Evolutionary conservation across 345 rosid genomes (phyloP).

Genomic region (Moricandia moricandioides): DNA sequence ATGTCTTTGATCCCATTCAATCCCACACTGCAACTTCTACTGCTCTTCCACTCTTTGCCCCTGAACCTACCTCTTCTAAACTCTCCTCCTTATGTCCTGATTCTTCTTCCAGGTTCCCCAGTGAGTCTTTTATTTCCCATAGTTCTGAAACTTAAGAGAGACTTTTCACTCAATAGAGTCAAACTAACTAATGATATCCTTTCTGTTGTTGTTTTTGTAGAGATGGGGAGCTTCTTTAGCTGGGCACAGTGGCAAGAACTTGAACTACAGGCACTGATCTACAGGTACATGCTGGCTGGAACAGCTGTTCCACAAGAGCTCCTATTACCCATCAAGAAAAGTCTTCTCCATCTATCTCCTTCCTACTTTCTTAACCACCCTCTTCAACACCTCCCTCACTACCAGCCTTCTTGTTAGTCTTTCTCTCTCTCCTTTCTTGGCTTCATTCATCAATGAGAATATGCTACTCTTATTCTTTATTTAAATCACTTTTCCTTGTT

Average conservation of each 20-base stretch:
- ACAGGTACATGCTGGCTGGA: constrained; percentile 87
- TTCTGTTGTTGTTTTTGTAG: constrained; percentile 34
- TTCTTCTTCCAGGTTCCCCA: constrained; percentile 50
- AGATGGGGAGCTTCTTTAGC: constrained; percentile 78
- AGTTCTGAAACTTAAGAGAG: not conserved
- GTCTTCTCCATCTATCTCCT: constrained; percentile 59
- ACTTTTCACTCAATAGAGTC: not conserved
- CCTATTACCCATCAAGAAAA: constrained; percentile 80
- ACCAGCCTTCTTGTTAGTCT: constrained; percentile 74
- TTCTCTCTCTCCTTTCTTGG: constrained; percentile 10
- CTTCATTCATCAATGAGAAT: constrained; percentile 1
- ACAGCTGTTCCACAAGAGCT: constrained; percentile 82
- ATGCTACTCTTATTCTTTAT: not conserved
- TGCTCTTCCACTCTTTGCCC: constrained; percentile 71
- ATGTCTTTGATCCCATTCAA: constrained; percentile 47
- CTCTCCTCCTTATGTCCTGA: constrained; percentile 48
- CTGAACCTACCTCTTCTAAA: constrained; percentile 55
- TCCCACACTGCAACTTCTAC: constrained; percentile 47
- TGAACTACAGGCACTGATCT: constrained; percentile 93
- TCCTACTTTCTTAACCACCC: constrained; percentile 56
- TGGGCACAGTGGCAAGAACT: constrained; percentile 90
- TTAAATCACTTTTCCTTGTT: not conserved
- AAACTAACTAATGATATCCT: not conserved
- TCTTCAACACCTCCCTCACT: constrained; percentile 45
- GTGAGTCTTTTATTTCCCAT: constrained; percentile 37